phyloP scores from a whole-genome alignment of 768 basidiomycete genomes.

The Pleurotus tuber-regium region DNA sequence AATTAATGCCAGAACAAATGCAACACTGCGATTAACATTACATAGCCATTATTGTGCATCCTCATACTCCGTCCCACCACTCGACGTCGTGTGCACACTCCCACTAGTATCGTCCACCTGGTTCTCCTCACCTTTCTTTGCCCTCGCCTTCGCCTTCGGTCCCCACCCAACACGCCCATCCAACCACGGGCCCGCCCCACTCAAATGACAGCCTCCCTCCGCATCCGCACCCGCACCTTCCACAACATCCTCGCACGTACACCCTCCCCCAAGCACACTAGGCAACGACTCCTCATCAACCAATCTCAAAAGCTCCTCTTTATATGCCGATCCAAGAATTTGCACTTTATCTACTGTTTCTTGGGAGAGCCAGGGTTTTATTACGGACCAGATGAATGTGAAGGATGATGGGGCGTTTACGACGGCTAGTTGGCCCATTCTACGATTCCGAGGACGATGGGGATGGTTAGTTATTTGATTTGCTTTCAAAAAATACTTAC shows the following conservation, averaged over 20 bases:
- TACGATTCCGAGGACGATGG: constrained; percentile 21
- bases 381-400: constrained; percentile 65
- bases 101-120: too few species aligned
- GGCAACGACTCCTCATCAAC: constrained; percentile 68
- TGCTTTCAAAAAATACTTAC: constrained; percentile 33
- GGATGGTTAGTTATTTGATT: background rate
- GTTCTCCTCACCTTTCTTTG: background rate
- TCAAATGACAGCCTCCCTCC: constrained; percentile 51
- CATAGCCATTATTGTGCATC: background rate
- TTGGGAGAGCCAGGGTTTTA: constrained; percentile 72
- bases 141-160: constrained; percentile 27
- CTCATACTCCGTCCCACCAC: background rate
- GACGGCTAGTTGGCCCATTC: constrained; percentile 71
- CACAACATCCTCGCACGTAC: constrained; percentile 41
- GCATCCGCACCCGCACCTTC: constrained; percentile 34
- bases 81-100: background rate
- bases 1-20: too few species aligned
- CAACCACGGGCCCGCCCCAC: constrained; percentile 71
- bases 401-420: constrained; percentile 75
- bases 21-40: too few species aligned
- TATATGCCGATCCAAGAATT: constrained; percentile 62
- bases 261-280: constrained; percentile 57
- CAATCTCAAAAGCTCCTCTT: constrained; percentile 50
- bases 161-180: constrained; percentile 55
- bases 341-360: constrained; percentile 69